Base-by-base conservation (phyloP, 2,329 filamentous ascomycete species). In the Furcasterigmium furcatum region DNA sequence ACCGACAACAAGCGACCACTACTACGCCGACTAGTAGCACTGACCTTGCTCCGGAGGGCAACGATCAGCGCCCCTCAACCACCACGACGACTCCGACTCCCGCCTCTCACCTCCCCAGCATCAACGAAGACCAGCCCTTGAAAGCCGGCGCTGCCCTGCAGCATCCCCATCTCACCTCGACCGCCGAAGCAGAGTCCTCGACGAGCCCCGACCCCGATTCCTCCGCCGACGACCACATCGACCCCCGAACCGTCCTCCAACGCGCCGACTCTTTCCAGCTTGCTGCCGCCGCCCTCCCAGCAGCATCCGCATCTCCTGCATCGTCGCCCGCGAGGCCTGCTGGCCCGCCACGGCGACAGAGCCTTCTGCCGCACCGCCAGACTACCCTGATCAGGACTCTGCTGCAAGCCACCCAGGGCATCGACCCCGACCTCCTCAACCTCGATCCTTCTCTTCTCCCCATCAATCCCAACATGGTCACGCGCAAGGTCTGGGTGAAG, bases 401-500 rank as follows among this genome's bases (percentile, higher is more conserved):
- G 40, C 70, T 84, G 50, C 69, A 75, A 53, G 60, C 71, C 41
- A 66, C 67, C 22, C 58, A 69, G 43, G 51, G 61, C 52, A 58
- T 63, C 53, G 67, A 70, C 46, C 38, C 62, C 65, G 64, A 73
- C 58, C 58, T 66, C 60, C 49, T 60, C 63, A 59, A 36, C 34
- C 2, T 65, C 56, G 49, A 58, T 52, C 51, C n/a, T n/a, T 49
- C 64, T 57, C 49, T 64, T 48, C 47, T 59, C 43, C 66, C 67
- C 36, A 67, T 74, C 45, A 69, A 66, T 58, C 61, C 62, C 50
- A 70, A 63, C 49, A 84, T 84, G 80, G 69, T 80, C 53, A 82
- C 77, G 47, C 80, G 89, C 63, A 96, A 95, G 75, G 84, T 97
- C 57, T 99, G 94, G 94, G 92, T 97, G 62, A 94, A 87, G 73